Percentiles rank a stretch among this genome's conserved stretches.
These are phyloP conservation scores for Lagenidium giganteum DNA, from an alignment of 352 stramenopile species.

Conservation along the genomic window DNA sequence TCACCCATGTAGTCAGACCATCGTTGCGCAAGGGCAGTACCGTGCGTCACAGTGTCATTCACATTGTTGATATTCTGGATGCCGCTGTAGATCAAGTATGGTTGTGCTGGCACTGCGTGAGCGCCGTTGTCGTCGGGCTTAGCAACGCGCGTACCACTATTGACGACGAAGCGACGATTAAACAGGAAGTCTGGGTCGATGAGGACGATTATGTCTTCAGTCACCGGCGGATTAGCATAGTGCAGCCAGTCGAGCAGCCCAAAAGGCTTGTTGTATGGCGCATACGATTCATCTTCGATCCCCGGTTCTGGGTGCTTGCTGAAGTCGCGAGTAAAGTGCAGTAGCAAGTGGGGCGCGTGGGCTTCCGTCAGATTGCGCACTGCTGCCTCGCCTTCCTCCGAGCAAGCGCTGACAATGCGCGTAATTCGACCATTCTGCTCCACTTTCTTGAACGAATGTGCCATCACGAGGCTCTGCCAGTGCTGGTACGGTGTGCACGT, in stretches of 20 bases:
- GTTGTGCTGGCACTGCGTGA: slow-evolving; percentile 73
- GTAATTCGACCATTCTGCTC: slow-evolving; percentile 57
- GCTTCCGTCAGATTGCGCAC: slow-evolving; percentile 26
- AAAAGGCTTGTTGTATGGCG: slow-evolving; percentile 67
- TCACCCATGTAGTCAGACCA: slow-evolving; percentile 34
- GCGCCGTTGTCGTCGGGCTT: slow-evolving; percentile 42
- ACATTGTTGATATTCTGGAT: slow-evolving; percentile 24
- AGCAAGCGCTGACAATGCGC: slow-evolving; percentile 64
- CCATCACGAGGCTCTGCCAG: slow-evolving; percentile 72
- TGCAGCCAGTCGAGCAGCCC: slow-evolving; percentile 68
- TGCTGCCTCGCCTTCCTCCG: slow-evolving; percentile 28
- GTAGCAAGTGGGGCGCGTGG: slow-evolving; percentile 31
- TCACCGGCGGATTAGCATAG: slow-evolving; percentile 56
- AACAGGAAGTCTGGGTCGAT: slow-evolving; percentile 77
- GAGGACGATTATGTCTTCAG: slow-evolving; percentile 50
- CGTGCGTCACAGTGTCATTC: slow-evolving; percentile 31
- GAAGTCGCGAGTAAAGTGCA: slow-evolving; percentile 59
- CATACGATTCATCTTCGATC: slow-evolving; percentile 37
- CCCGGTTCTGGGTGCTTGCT: slow-evolving; percentile 24
- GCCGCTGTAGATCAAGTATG: slow-evolving; percentile 75
- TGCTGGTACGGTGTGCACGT: slow-evolving; percentile 56
- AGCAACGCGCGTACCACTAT: slow-evolving; percentile 51
- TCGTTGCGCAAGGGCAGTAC: slow-evolving; percentile 55
- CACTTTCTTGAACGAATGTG: slow-evolving; percentile 54
- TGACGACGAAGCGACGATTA: slow-evolving; percentile 49